Base-by-base conservation (phyloP, 768 basidiomycete genomes). In the Cyclocybe cylindracea region DNA sequence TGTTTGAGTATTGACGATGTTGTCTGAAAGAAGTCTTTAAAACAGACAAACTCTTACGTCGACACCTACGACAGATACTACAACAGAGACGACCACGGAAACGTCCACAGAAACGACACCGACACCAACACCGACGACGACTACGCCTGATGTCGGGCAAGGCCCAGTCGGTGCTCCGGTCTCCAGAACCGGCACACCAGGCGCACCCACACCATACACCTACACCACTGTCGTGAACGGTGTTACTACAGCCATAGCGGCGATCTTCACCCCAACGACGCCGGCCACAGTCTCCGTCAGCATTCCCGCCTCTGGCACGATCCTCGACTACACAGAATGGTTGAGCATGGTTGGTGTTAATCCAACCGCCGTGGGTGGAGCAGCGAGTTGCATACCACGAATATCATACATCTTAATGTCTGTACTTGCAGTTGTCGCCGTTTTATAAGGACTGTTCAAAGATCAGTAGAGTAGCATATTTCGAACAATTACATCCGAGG, bases 161-260 rank as follows among this genome's bases (percentile, higher is more conserved):
- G 83, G 83, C 0, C 83, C 85, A 3, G 85, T 87, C 0, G 86
- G 77, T 6, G 76, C 79, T 56, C 83, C 84, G 18, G 72, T 61
- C 2, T 31, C 77, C 4, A 70, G 67, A 19, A 66, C 64, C 2
- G 65, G 57, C 16, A 61, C 67, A 2, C 70, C 80, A 32, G 75
- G 76, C 5, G 80, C 75, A 2, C 74, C 75, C 29, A 82, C 78
- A 0, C 78, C 78, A 0, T 83, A 71, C 60, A 64, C 64, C 1
- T 83, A 82, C 55, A 82, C 79, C 31, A 83, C 82, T 0, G 69
- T 75, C 35, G 57, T 77, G 24, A 58, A 63, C 46, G 75, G 75
- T 24, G 69, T 66, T 19, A 70, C 71, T 2, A 64, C 51, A 10
- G 64, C 59, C 5, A 19, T 75, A n/a, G 56, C 59, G 6, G 76